A percentile compares a stretch with the other conserved stretches of the same genome.
Evolutionary conservation across 2,329 filamentous ascomycete genomes (phyloP).

Genomic region (Arthrobotrys pseudoclavata): DNA sequence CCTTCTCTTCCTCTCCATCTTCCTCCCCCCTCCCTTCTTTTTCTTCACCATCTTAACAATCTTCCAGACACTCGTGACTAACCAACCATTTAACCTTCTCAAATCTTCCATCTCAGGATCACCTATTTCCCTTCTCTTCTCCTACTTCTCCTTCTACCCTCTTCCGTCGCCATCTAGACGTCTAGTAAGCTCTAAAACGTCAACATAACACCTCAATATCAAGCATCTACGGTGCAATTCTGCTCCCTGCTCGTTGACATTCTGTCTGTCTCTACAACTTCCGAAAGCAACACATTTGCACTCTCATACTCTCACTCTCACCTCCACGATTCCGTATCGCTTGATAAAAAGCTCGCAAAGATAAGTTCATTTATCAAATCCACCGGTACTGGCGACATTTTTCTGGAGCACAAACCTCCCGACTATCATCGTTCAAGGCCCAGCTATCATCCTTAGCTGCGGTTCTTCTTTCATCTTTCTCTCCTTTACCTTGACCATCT

Average conservation of each 20-base stretch:
- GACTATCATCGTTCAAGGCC: conserved; percentile 22
- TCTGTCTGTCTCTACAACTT: not conserved
- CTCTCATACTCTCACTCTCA: not conserved
- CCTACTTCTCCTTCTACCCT: not conserved
- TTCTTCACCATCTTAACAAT: not conserved
- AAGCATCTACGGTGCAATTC: not conserved
- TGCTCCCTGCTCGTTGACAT: not conserved
- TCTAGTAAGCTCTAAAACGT: conserved; percentile 15
- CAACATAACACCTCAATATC: not conserved
- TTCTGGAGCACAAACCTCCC: conserved; percentile 24
- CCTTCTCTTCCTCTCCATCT: not conserved
- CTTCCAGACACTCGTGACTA: not conserved
- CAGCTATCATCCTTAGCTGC: conserved; percentile 39
- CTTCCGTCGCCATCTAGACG: not conserved
- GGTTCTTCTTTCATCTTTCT: conserved; percentile 10
- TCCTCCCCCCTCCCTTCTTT: not conserved
- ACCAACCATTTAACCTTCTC: not conserved
- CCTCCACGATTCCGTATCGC: conserved; percentile 2
- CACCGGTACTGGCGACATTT: not conserved
- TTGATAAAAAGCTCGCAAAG: conserved; percentile 45
- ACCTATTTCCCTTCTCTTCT: not conserved
- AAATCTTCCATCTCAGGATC: not conserved
- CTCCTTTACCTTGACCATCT: not conserved
- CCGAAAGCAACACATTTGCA: not conserved
- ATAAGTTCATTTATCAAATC: conserved; percentile 47